Evolutionary conservation across 139 green algal genomes (phyloP), one percentile per base, ranked within the genome.

Genomic region (Chlorella sp.): DNA sequence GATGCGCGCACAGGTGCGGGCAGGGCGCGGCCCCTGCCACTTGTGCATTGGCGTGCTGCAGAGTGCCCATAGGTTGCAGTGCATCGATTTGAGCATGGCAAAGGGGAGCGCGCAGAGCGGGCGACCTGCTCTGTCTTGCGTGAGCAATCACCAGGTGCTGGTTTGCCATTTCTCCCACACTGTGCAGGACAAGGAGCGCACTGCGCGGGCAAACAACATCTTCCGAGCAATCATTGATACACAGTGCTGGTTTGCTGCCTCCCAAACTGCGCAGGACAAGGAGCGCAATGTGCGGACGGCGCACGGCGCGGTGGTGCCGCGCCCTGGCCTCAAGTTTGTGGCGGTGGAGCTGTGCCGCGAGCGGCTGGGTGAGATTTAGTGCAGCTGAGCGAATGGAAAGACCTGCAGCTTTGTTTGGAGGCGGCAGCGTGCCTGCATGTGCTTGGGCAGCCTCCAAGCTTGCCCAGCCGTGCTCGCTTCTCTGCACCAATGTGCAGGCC

Each of bases 281-380:
- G 57, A 82, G 76, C 34, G 60, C 30, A 72, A 74, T 9, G n/a
- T 83, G 26, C 78, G 86, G 44, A 30, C 70, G 4, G 71, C 38
- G 62, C 89, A 91, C 57, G 72, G 23, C 20, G 69, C 71, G 56
- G 64, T 87, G 26, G 51, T 36, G 30, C 39, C 60, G 25, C 80
- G 56, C 3, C 74, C 71, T 0, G 84, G 81, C 15, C 25, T 90
- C 28, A 84, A 76, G 56, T 87, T 88, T 39, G 65, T 91, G 23
- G 85, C 80, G 3, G 57, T 87, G 30, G 89, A 92, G 82, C 63
- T 87, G 41, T 92, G 87, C 81, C 56, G 89, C 26, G 89, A 92
- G 74, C 80, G 87, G 20, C 81, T 92, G 15, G 89, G 86, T 87
- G 65, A n/a, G n/a, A n/a, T n/a, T n/a, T n/a, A n/a, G n/a, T n/a